Conservation (phyloP, 2,329 filamentous ascomycete genomes). For the Monilinia laxa region DNA sequence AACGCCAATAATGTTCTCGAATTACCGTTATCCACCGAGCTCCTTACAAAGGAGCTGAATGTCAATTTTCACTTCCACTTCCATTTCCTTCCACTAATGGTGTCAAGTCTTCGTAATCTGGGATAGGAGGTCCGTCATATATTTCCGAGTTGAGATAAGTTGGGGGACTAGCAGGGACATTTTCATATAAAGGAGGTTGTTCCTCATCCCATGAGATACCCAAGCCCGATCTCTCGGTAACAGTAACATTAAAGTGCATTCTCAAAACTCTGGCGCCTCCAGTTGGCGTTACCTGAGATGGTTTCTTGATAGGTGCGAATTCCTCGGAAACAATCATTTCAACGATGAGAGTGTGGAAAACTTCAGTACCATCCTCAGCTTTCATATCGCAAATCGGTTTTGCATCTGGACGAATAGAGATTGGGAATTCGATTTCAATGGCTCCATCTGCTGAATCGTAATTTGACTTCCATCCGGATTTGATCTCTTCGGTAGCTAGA, state of each 20-base stretch:
- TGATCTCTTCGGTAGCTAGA: conserved; percentile 78
- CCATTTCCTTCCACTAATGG: conserved; percentile 27
- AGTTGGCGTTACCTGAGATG: conserved; percentile 72
- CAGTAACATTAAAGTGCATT: conserved; percentile 81
- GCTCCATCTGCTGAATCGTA: conserved; percentile 66
- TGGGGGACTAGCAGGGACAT: conserved; percentile 85
- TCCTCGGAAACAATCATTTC: conserved; percentile 95
- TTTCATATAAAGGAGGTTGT: conserved; percentile 87
- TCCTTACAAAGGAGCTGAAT: not conserved
- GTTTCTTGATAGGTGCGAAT: conserved; percentile 70
- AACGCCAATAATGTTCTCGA: conserved; percentile 3
- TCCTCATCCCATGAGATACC: conserved; percentile 98
- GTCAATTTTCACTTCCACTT: not conserved
- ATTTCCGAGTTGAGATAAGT: conserved; percentile 49
- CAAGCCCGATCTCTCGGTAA: conserved; percentile 90
- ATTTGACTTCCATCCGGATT: conserved; percentile 81
- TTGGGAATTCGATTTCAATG: conserved; percentile 78
- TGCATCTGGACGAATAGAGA: conserved; percentile 54
- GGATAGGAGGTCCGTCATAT: conserved; percentile 34
- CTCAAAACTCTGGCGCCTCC: conserved; percentile 86
- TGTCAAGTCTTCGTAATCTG: conserved; percentile 38
- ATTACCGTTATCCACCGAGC: not conserved
- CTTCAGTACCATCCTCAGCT: conserved; percentile 69
- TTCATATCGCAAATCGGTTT: conserved; percentile 78
- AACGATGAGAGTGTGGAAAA: conserved; percentile 82